Conservation (phyloP, 2,329 filamentous ascomycete genomes). For the Colletotrichum eremochloae region DNA sequence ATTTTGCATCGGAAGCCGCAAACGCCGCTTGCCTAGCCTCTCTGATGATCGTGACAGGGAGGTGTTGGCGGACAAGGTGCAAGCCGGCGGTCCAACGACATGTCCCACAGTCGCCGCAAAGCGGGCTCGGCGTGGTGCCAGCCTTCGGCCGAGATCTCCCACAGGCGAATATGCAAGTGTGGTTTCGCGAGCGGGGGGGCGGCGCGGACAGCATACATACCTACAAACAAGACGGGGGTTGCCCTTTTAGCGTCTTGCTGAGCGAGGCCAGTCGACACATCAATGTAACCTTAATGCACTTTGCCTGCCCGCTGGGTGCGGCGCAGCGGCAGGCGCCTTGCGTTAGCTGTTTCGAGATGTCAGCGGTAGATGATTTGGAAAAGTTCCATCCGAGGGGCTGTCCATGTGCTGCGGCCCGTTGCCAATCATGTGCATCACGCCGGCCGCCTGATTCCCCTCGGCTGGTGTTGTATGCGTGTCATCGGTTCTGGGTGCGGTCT, state of each 20-base stretch:
- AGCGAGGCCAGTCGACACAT: not conserved
- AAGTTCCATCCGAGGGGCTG: not conserved
- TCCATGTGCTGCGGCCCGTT: too few species aligned
- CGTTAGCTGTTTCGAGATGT: slow-evolving; percentile 16
- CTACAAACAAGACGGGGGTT: not conserved
- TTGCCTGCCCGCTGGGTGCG: not conserved
- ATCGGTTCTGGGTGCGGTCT: not conserved
- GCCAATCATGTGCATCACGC: too few species aligned
- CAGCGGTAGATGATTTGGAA: not conserved
- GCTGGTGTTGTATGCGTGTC: too few species aligned
- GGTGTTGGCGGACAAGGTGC: not conserved
- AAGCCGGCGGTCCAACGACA: not conserved
- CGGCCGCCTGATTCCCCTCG: too few species aligned
- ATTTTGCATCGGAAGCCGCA: not conserved
- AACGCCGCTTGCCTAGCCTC: not conserved
- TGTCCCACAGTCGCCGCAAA: slow-evolving; percentile 3
- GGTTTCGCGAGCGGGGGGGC: not conserved
- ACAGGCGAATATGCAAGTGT: slow-evolving; percentile 1
- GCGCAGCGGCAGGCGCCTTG: not conserved
- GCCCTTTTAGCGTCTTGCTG: not conserved
- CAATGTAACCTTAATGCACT: not conserved
- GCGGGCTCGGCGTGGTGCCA: slow-evolving; percentile 30
- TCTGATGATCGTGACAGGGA: not conserved
- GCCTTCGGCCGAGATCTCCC: slow-evolving; percentile 27
- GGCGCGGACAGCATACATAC: not conserved